Evolutionary conservation across 2,329 filamentous ascomycete genomes (phyloP), one percentile per base, ranked within the genome.

Genomic region (Nigrospora osmanthi): DNA sequence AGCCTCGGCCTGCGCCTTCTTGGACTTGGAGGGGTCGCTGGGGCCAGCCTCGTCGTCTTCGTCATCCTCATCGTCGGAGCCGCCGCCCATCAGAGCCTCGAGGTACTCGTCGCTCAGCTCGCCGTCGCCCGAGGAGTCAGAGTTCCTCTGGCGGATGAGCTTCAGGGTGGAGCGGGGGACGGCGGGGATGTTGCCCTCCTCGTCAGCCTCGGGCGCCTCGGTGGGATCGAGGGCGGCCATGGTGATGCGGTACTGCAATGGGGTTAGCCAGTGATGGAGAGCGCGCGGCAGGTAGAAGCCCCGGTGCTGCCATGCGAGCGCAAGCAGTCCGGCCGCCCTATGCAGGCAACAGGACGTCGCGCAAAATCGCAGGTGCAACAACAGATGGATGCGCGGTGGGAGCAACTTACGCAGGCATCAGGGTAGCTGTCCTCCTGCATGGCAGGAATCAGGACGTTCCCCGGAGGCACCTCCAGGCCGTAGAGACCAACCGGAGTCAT

Each of bases 171-270:
- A 86, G 57, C 90, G 86, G 57, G 83, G 78, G 50, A 81, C 68
- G 47, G 70, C 66, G 57, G 78, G 78, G 48, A 78, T 67, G 59
- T 83, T 80, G 57, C 75, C 76, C 43, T 78, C 76, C 47, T 75
- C 74, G 54, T 83, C 81, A 47, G 75, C 74, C 65, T 88, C 78
- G 33, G 83, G 77, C 56, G 81, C 75, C 58, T 87, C 87, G 59
- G 81, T 89, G 47, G 93, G 93, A 65, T 98, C 91, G 65, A 98
- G 85, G 54, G 93, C 93, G 59, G 94, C 93, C 93, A 98, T 98
- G 60, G 90, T 97, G 62, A 98, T 89, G 65, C 89, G 89, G 72
- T 96, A 94, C 90, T 95, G 14, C 19, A 23, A 7, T 46, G 36
- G 15, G 14, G 23, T 47, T 19, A 35, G 34, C 34, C 34, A 35